These are phyloP conservation scores for Chaetomium sp. DNA, from an alignment of 2,329 filamentous ascomycete genomes.

Conservation along the genomic window DNA sequence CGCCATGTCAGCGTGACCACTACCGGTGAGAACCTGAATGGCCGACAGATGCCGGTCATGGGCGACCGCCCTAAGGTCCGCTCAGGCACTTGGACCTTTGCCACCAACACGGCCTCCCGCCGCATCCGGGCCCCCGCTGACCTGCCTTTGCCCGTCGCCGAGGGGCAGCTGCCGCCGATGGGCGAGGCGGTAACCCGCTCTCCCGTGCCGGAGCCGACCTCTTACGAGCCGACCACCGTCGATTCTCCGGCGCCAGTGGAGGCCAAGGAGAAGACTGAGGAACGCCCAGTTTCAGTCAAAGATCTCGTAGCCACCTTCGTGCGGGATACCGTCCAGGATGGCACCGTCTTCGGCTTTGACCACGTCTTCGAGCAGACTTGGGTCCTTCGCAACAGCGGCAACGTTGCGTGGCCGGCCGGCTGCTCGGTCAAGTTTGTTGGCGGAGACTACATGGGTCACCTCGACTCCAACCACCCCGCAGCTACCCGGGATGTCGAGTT, in stretches of 20 bases:
- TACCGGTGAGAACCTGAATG: conserved; percentile 72
- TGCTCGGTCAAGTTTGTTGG: conserved; percentile 90
- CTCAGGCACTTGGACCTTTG: conserved; percentile 51
- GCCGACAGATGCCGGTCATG: conserved; percentile 66
- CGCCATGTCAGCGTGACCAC: conserved; percentile 87
- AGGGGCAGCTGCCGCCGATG: too few species aligned
- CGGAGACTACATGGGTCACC: conserved; percentile 93
- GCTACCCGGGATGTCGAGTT: conserved; percentile 74
- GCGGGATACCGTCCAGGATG: conserved; percentile 77
- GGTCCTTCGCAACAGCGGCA: conserved; percentile 85
- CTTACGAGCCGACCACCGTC: too few species aligned
- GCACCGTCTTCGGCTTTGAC: conserved; percentile 69
- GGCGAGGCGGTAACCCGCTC: too few species aligned
- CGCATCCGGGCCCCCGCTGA: too few species aligned
- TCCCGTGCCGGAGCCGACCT: too few species aligned
- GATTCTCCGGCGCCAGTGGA: not conserved
- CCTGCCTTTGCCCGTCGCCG: too few species aligned
- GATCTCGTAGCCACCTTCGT: conserved; percentile 65
- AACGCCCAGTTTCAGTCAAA: conserved; percentile 30
- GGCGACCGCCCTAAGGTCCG: conserved; percentile 57
- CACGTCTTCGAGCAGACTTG: conserved; percentile 85
- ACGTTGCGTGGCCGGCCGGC: conserved; percentile 78
- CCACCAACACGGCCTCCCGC: conserved; percentile 44
- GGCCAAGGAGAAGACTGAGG: conserved; percentile 29
- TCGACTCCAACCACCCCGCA: conserved; percentile 78